phyloP scores from a whole-genome alignment of 139 green algal genomes.

The Tetradesmus obliquus region DNA sequence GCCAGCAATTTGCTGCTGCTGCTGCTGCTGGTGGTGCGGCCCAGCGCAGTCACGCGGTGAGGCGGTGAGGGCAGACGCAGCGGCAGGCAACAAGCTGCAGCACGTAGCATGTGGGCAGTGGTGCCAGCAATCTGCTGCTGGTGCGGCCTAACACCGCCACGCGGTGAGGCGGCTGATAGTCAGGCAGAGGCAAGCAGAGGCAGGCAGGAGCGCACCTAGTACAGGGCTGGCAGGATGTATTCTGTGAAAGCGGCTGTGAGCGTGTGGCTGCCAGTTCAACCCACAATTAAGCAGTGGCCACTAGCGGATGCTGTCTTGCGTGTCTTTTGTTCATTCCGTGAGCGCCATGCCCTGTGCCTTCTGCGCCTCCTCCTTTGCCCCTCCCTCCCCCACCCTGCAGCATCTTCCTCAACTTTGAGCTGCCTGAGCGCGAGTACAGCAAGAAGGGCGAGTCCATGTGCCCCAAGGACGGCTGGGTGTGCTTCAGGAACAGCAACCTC shows the following conservation, averaged over 20 bases:
- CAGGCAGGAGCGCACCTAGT: too few species aligned
- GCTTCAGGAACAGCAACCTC: constrained; percentile 92
- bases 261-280: not conserved
- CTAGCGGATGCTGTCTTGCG: too few species aligned
- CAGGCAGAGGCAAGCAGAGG: too few species aligned
- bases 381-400: constrained; percentile 37
- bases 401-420: constrained; percentile 92
- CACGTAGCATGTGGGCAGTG: not conserved
- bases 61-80: too few species aligned
- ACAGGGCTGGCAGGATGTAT: too few species aligned
- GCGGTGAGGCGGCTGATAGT: too few species aligned
- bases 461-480: constrained; percentile 91
- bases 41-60: not conserved
- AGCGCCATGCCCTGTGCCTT: too few species aligned
- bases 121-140: not conserved
- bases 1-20: not conserved
- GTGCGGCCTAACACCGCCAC: not conserved
- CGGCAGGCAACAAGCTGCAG: not conserved
- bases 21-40: too few species aligned
- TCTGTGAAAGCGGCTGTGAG: not conserved
- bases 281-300: too few species aligned
- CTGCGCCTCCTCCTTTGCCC: too few species aligned
- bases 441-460: constrained; percentile 88
- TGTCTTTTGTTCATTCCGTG: too few species aligned
- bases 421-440: constrained; percentile 90